Evolutionary conservation across 2,329 filamentous ascomycete species (phyloP).

Genomic region (Lecanoromycetidae sp.): DNA sequence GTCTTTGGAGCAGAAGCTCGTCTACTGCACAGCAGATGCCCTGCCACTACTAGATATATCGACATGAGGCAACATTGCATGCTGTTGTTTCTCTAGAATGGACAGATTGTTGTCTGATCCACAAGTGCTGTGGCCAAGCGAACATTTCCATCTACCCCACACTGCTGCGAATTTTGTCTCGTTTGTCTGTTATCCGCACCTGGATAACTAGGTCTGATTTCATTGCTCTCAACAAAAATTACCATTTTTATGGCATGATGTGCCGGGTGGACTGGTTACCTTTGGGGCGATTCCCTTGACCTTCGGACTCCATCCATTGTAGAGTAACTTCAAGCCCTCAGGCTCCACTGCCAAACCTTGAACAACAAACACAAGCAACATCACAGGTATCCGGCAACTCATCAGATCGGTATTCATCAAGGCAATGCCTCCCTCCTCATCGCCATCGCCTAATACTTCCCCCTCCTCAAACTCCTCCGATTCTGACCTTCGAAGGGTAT

Average conservation of each 20-base stretch:
- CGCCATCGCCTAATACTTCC: conserved; percentile 1
- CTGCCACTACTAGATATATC: no score
- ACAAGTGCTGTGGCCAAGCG: neutral
- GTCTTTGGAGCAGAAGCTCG: no score
- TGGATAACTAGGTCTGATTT: no score
- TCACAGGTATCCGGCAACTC: neutral
- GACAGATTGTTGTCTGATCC: neutral
- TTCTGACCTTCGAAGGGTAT: neutral
- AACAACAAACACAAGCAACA: neutral
- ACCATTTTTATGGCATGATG: no score
- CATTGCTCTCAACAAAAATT: no score
- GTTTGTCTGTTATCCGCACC: neutral
- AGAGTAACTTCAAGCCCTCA: no score
- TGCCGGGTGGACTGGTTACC: no score
- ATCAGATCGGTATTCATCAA: neutral
- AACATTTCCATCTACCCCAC: neutral
- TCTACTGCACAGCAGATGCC: no score
- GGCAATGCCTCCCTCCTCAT: conserved; percentile 5
- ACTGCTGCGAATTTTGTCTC: no score
- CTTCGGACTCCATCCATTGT: no score
- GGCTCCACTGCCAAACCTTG: neutral
- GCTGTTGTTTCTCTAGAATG: neutral
- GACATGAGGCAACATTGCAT: neutral
- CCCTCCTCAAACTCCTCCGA: neutral
- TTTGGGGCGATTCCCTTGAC: no score